A percentile compares a stretch with the other conserved stretches of the same genome.
Evolutionary conservation across 768 basidiomycete genomes (phyloP).

Genomic region (Termitomyces sp.): DNA sequence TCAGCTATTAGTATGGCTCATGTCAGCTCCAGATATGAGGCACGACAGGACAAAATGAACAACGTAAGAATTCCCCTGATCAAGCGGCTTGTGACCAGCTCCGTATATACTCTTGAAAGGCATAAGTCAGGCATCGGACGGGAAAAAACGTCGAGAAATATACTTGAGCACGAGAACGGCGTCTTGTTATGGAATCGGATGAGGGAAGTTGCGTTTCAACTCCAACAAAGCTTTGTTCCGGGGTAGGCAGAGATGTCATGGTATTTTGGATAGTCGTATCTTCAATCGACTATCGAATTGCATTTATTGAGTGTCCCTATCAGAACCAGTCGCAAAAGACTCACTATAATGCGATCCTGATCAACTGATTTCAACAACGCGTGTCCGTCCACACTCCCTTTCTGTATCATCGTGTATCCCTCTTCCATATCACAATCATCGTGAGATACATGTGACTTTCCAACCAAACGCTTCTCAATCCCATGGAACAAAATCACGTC

Average conservation of each 20-base stretch:
- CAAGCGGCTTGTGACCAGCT: neutral
- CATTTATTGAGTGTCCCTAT: neutral
- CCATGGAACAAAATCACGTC: constrained; percentile 17
- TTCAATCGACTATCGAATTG: neutral
- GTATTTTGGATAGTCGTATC: neutral
- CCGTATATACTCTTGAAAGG: neutral
- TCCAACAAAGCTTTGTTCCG: neutral
- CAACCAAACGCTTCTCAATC: constrained; percentile 14
- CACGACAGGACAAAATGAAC: neutral
- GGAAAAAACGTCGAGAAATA: neutral
- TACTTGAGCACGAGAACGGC: neutral
- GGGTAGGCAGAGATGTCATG: neutral
- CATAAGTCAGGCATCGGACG: neutral
- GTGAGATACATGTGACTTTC: constrained; percentile 1
- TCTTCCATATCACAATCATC: neutral
- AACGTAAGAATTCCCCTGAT: neutral
- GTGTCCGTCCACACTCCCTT: neutral
- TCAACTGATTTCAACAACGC: neutral
- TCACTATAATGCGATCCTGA: constrained; percentile 4
- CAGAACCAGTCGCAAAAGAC: neutral
- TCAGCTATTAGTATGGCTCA: neutral
- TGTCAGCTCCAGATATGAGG: neutral
- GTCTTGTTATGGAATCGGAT: neutral
- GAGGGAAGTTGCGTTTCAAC: neutral
- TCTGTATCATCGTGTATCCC: neutral